Base-by-base conservation (phyloP, 148 eudicot species). In the Beta vulgaris region DNA sequence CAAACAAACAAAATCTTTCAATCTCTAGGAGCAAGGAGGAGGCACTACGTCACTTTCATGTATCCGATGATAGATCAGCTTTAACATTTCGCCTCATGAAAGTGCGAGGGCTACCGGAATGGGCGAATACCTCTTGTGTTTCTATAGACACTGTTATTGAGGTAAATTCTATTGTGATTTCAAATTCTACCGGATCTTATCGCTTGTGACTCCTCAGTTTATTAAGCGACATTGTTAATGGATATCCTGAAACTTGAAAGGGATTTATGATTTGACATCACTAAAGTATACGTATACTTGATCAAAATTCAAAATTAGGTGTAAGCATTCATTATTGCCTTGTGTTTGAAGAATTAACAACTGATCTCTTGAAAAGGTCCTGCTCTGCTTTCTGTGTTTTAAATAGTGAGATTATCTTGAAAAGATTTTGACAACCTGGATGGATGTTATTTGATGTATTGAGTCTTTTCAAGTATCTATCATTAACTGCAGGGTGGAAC, bases 81-180 rank as follows among this genome's bases (percentile, higher is more conserved):
- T 81, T 34, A 55, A 89, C 92, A 55, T 94, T 94, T 76, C 90
- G 92, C 37, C 92, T 94, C 66, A 64, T 94, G 88, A 81, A 80
- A 78, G 98, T 90, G 65, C 78, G 77, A 84, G 93, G 88, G 74
- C 89, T 94, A 64, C 97, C 96, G 19, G 67, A 81, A 58, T 90
- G 96, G 97, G 89, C 96, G 34, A 92, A 92, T 76, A 88, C 96
- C 31, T 86, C 90, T 43, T 85, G 90, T 78, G 96, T 89, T 68
- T 90, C 97, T 34, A 82, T 94, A 58, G 80, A 78, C n/a, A 91
- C 88, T 85, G 92, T 91, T 53, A 84, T 94, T 79, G 77, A 90
- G 96, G 98, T 91, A 75, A 43, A 15, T 68, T 75, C n/a, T 15
- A 43, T 40, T 62, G 39, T 10, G 59, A 65, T 48, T 31, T 74